Conservation (phyloP, 2,329 filamentous ascomycete species). For the Talaromyces piceae region DNA sequence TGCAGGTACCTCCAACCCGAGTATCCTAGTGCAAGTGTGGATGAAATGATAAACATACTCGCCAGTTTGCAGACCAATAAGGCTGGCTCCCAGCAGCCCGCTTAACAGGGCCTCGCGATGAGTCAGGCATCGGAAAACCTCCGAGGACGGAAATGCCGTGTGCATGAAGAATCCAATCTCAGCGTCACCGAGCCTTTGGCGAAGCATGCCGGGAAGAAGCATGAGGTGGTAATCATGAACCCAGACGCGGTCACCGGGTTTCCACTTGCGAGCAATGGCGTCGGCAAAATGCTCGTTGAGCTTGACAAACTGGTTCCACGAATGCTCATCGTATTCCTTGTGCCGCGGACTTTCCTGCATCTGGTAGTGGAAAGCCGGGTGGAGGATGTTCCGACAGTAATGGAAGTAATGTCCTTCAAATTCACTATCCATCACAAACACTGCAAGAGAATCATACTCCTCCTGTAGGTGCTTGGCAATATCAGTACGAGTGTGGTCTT, state of each 20-base stretch:
- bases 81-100: constrained; percentile 84
- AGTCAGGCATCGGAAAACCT: constrained; percentile 85
- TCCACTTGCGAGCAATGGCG: constrained; percentile 80
- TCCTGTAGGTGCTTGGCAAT: constrained; percentile 74
- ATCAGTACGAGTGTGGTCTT: constrained; percentile 66
- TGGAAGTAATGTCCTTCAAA: constrained; percentile 90
- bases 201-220: constrained; percentile 75
- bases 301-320: constrained; percentile 85
- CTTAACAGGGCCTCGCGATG: constrained; percentile 76
- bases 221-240: constrained; percentile 92
- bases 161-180: constrained; percentile 96
- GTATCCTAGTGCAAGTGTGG: constrained; percentile 82
- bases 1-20: constrained; percentile 74
- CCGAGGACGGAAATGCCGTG: constrained; percentile 88
- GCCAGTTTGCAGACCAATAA: constrained; percentile 85
- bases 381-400: constrained; percentile 92
- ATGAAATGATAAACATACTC: constrained; percentile 92
- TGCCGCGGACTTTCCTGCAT: constrained; percentile 95
- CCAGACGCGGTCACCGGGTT: constrained; percentile 86
- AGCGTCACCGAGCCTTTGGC: constrained; percentile 72
- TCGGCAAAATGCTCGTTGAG: constrained; percentile 90
- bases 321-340: constrained; percentile 94
- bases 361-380: constrained; percentile 96
- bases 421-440: constrained; percentile 82
- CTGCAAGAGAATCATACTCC: constrained; percentile 72